Evolutionary conservation across 1,284 basidiomycete genomes (phyloP).

Genomic region (Serendipita sp.): DNA sequence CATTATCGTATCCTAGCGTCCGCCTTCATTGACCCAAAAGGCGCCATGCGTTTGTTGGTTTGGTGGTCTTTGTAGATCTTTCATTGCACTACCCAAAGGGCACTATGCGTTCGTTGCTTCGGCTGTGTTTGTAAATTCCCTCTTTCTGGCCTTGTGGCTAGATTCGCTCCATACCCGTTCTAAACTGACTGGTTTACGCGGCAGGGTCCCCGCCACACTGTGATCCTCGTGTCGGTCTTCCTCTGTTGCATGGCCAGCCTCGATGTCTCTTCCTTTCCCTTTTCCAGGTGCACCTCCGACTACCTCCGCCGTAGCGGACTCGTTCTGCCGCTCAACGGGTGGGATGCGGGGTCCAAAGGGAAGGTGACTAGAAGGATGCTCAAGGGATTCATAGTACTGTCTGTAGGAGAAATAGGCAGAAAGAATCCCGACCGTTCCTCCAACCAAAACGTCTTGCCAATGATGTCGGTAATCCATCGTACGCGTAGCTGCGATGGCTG

Average conservation of each 20-base stretch:
- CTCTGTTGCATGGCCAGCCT: background rate
- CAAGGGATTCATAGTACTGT: constrained; percentile 60
- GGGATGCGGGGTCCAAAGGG: constrained; percentile 50
- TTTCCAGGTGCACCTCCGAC: background rate
- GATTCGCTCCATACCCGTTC: background rate
- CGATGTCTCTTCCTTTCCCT: background rate
- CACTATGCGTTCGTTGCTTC: too few species aligned
- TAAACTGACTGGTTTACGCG: background rate
- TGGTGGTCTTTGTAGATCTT: too few species aligned
- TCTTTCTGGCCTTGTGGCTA: background rate
- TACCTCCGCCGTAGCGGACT: background rate
- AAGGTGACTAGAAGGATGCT: constrained; percentile 46
- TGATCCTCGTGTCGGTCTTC: background rate
- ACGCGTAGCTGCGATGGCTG: constrained; percentile 77
- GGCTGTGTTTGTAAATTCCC: too few species aligned
- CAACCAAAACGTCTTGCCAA: constrained; percentile 80
- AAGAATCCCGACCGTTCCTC: constrained; percentile 58
- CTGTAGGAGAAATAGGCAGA: constrained; percentile 71
- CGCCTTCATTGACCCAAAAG: too few species aligned
- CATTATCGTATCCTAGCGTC: too few species aligned
- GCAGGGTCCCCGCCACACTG: background rate
- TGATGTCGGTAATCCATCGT: constrained; percentile 85
- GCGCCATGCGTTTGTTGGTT: too few species aligned
- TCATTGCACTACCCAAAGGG: too few species aligned
- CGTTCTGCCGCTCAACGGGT: background rate